Base-by-base conservation (phyloP, 2,329 filamentous ascomycete genomes). In the Phaeosphaeriaceae sp. region DNA sequence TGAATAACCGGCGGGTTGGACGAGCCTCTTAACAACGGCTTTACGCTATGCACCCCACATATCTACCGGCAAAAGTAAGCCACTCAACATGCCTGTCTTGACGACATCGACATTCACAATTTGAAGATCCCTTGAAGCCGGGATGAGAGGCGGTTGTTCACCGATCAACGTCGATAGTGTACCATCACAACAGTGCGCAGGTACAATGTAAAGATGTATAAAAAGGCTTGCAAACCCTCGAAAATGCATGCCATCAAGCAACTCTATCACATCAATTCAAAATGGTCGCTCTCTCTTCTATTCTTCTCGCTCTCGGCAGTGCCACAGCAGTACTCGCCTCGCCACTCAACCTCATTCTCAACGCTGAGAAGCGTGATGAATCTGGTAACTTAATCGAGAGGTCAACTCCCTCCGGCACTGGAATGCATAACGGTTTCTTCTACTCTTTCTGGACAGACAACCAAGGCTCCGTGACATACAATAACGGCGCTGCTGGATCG, bases 361-460 rank as follows among this genome's bases (percentile, higher is more conserved):
- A 54, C 15, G 52, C 56, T 11, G 44, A 54, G 45, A 48, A 50
- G 16, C 48, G 51, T 12, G 50, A 50, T 21, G 50, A 52, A 18
- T 42, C 53, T n/a, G 41, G 35, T 33, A 44, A 48, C 21, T 46
- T 58, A n/a, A 56, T 58, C 42, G 50, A 58, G 8, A 52, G 64
- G 16, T 39, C 46, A 11, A 64, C 58, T 8, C 58, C 60, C 3
- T 50, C 60, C 8, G 66, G 66, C 39, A 64, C 60, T 9, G 67
- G 67, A 32, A 67, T 52, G 12, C 46, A 66, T 48, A 60, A 70
- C 39, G 67, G 67, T 3, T 70, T 64, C 55, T 70, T 67, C 61
- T 68, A 69, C 51, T 83, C 80, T 9, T 84, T 79, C 75, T 86
- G 81, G 81, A 83, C 78, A 36, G 82, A 85, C 46, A 77, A 78